Percentiles rank a stretch among this genome's conserved stretches.
These are phyloP conservation scores for Sclerotinia minor DNA, from an alignment of 2,329 filamentous ascomycete species.

Conservation along the genomic window DNA sequence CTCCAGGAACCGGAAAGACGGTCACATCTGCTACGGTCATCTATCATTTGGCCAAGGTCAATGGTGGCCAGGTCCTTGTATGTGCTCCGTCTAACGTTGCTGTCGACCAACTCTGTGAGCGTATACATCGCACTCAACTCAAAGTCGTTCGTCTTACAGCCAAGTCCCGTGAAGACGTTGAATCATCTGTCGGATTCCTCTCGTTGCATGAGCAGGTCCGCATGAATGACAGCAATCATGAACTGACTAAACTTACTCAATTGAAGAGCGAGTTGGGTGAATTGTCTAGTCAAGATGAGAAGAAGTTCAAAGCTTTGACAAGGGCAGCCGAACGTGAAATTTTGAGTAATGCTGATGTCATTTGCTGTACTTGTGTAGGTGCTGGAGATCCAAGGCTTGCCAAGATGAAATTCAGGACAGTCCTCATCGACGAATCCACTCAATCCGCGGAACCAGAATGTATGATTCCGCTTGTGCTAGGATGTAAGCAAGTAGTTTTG, in stretches of 20 bases:
- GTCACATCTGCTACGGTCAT: constrained; percentile 99
- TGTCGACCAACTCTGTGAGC: constrained; percentile 96
- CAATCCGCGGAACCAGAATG: constrained; percentile 98
- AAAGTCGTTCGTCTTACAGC: constrained; percentile 98
- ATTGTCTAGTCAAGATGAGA: constrained; percentile 92
- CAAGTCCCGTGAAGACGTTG: constrained; percentile 97
- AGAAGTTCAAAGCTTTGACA: constrained; percentile 96
- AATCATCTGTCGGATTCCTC: constrained; percentile 95
- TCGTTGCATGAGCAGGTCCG: constrained; percentile 96
- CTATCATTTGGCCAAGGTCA: constrained; percentile 94
- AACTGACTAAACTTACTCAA: constrained; percentile 87
- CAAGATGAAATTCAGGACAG: constrained; percentile 98
- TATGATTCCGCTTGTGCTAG: constrained; percentile 95
- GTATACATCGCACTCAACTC: constrained; percentile 88
- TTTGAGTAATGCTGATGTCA: constrained; percentile 90
- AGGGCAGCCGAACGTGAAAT: constrained; percentile 94
- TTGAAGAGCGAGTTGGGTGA: constrained; percentile 91
- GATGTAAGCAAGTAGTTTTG: constrained; percentile 98
- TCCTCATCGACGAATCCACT: constrained; percentile 96
- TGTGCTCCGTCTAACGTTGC: constrained; percentile 98
- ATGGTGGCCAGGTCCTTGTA: constrained; percentile 89
- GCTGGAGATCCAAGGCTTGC: constrained; percentile 92
- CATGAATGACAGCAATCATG: constrained; percentile 94
- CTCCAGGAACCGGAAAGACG: constrained; percentile 96
- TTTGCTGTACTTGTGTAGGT: constrained; percentile 98